Percentiles rank a stretch among this genome's conserved stretches.
These are phyloP conservation scores for Fraxinus excelsior DNA, from an alignment of 257 asterid genomes.

Conservation along the genomic window DNA sequence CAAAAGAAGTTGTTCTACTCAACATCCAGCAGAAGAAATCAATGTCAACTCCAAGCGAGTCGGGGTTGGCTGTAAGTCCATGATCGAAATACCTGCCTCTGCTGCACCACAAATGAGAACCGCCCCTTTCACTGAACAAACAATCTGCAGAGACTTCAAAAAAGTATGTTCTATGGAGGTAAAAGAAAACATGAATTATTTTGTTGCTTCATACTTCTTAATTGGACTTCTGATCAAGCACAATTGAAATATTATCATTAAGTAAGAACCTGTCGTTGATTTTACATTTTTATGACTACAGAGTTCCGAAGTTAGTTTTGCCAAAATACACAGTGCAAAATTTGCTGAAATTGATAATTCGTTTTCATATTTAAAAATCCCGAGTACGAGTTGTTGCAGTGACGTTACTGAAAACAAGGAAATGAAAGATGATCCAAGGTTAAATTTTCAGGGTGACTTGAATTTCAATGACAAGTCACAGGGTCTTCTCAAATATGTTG, in stretches of 20 bases:
- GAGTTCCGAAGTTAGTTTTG: constrained; percentile 32
- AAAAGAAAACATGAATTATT: constrained; percentile 12
- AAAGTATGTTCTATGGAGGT: constrained; percentile 38
- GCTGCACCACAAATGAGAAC: constrained; percentile 30
- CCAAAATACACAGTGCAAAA: constrained; percentile 27
- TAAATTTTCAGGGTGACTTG: constrained; percentile 28
- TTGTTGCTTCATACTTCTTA: constrained; percentile 19
- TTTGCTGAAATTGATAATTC: constrained; percentile 36
- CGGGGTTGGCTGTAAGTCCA: constrained; percentile 23
- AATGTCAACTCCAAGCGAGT: constrained; percentile 32
- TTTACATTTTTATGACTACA: constrained; percentile 29
- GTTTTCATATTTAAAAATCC: constrained; percentile 35
- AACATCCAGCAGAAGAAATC: constrained; percentile 30
- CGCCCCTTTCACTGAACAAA: constrained; percentile 34
- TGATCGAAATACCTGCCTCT: constrained; percentile 20
- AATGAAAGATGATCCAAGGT: constrained; percentile 35
- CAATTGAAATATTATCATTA: constrained; percentile 14
- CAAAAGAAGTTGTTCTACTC: constrained; percentile 24
- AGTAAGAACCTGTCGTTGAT: constrained; percentile 20
- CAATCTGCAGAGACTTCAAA: constrained; percentile 32
- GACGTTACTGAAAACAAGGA: constrained; percentile 36
- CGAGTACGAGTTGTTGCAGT: constrained; percentile 27
- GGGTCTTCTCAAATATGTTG: constrained; percentile 52
- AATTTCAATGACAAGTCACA: constrained; percentile 35
- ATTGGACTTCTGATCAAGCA: constrained; percentile 21